phyloP scores from a whole-genome alignment of 192 early-diverging fungal genomes.

The Mortierella antarctica region DNA sequence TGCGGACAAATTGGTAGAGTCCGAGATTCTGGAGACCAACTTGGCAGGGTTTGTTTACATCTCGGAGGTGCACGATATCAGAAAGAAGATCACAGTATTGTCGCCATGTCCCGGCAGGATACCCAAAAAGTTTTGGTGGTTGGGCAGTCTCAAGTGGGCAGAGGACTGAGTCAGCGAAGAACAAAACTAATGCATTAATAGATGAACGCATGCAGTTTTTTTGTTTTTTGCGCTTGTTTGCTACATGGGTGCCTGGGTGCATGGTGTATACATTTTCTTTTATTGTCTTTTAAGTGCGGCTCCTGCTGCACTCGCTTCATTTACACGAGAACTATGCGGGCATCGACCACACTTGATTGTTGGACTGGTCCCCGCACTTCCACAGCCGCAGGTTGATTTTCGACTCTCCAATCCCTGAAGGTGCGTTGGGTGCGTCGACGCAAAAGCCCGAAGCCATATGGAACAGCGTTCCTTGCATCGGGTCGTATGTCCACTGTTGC shows the following conservation, averaged over 20 bases:
- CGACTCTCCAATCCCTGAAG: not conserved
- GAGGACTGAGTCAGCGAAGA: slow-evolving; percentile 64
- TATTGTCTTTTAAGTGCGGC: too few relatives aligned
- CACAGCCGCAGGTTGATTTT: slow-evolving; percentile 14
- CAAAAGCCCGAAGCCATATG: slow-evolving; percentile 31
- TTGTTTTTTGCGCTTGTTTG: too few relatives aligned
- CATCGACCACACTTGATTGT: slow-evolving; percentile 48
- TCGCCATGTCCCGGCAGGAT: slow-evolving; percentile 90
- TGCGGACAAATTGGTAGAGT: slow-evolving; percentile 63
- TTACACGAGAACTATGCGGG: slow-evolving; percentile 15
- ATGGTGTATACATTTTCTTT: not conserved
- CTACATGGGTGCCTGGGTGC: not conserved
- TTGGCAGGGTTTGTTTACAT: slow-evolving; percentile 88
- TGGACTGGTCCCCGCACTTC: slow-evolving; percentile 31
- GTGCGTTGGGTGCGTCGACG: slow-evolving; percentile 20
- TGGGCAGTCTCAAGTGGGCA: slow-evolving; percentile 93
- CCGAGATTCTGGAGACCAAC: slow-evolving; percentile 70
- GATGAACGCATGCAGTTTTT: not conserved
- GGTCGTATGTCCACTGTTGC: slow-evolving; percentile 45
- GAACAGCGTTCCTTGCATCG: slow-evolving; percentile 35
- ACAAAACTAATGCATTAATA: slow-evolving; percentile 3
- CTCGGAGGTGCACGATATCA: slow-evolving; percentile 84
- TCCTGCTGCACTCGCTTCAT: too few relatives aligned
- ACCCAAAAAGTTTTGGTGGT: slow-evolving; percentile 84
- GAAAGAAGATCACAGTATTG: slow-evolving; percentile 84